A percentile compares a stretch with the other conserved stretches of the same genome.
Evolutionary conservation across 2,329 filamentous ascomycete species (phyloP).

Genomic region (Hymenoscyphus scutula): DNA sequence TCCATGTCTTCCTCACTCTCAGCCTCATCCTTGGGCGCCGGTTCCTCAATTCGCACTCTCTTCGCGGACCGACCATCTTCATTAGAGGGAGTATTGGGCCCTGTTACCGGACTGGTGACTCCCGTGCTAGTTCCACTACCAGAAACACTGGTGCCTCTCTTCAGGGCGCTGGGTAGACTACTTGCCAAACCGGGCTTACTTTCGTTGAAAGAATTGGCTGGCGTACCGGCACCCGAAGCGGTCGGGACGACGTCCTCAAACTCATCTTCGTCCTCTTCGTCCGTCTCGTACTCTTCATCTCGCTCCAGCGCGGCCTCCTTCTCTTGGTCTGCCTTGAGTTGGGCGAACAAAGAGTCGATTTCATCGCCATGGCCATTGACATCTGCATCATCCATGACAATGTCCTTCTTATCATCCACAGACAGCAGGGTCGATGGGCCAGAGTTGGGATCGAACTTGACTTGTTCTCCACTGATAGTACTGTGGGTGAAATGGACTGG

Average conservation of each 20-base stretch:
- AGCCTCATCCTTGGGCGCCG: conserved; percentile 39
- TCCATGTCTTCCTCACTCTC: conserved; percentile 55
- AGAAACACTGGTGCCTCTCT: conserved; percentile 32
- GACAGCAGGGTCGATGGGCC: conserved; percentile 39
- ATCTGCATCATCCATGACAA: conserved; percentile 36
- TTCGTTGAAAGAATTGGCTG: conserved; percentile 30
- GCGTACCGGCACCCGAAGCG: conserved; percentile 31
- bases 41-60: conserved; percentile 58
- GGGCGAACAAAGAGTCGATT: conserved; percentile 67
- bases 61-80: conserved; percentile 54
- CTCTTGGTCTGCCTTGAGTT: conserved; percentile 60
- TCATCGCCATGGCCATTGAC: conserved; percentile 54
- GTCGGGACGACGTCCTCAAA: conserved; percentile 47
- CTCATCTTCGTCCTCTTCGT: conserved; percentile 44
- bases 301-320: conserved; percentile 48
- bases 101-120: conserved; percentile 36
- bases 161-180: conserved; percentile 31
- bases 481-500: conserved; percentile 71
- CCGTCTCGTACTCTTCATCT: conserved; percentile 51
- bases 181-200: conserved; percentile 19
- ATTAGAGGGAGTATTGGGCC: conserved; percentile 34
- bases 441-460: conserved; percentile 42
- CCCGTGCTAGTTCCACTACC: conserved; percentile 35
- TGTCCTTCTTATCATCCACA: conserved; percentile 47
- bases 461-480: conserved; percentile 65